Conservation (phyloP, 768 basidiomycete genomes). For the Serendipita indica region DNA sequence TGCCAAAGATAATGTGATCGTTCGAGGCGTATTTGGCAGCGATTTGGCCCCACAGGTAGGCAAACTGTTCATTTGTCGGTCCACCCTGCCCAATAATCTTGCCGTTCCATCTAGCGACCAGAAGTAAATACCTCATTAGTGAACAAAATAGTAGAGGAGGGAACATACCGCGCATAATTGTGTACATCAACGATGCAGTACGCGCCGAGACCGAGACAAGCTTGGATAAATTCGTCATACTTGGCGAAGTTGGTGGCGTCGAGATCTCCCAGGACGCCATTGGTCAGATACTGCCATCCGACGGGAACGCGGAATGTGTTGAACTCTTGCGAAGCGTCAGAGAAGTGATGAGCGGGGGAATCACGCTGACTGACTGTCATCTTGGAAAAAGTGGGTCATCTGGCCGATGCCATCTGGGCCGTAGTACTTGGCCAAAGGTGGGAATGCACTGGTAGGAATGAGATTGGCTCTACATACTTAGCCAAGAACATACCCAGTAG, state of each 20-base stretch:
- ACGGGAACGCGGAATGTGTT: conserved; percentile 46
- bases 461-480: conserved; percentile 18
- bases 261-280: conserved; percentile 26
- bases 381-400: conserved; percentile 43
- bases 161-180: conserved; percentile 11
- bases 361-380: conserved; percentile 25
- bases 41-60: conserved; percentile 36
- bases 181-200: conserved; percentile 39
- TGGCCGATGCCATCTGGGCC: conserved; percentile 39
- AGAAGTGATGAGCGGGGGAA: background rate
- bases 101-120: conserved; percentile 35
- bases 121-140: too few relatives aligned
- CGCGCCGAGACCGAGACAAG: conserved; percentile 35
- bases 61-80: conserved; percentile 40
- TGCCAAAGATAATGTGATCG: conserved; percentile 23
- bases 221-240: conserved; percentile 40
- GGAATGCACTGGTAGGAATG: conserved; percentile 25
- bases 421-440: conserved; percentile 32
- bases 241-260: conserved; percentile 30
- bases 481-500: background rate
- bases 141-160: background rate
- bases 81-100: conserved; percentile 49
- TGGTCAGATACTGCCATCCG: conserved; percentile 35
- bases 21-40: conserved; percentile 33
- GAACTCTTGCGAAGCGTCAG: conserved; percentile 20